Evolutionary conservation across 208 protist species (phyloP), one percentile per base, ranked within the genome.

Genomic region (Crithidia expoeki): DNA sequence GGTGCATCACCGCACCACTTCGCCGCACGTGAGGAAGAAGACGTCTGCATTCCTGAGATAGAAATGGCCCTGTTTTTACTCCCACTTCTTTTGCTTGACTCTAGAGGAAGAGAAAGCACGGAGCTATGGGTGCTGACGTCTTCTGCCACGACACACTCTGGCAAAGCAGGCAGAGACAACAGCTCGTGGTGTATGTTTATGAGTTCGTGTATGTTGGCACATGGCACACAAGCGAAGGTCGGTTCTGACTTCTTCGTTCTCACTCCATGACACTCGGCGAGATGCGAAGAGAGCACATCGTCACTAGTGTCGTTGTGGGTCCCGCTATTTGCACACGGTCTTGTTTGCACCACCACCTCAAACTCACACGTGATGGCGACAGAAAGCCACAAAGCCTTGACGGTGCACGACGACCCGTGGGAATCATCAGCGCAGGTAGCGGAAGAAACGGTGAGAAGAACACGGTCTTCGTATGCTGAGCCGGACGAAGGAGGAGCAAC

Each of bases 71-170:
- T 23, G 33, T 23, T n/a, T n/a, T n/a, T 11, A 17, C 38, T 2
- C 4, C 7, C 7, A 6, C 44, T 2, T 3, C 1, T 27, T 9
- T 19, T 9, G 10, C 27, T 16, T 6, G 21, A 4, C 23, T 11
- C 58, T 9, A 40, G 2, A 14, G 34, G 49, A 55, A n/a, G 21
- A 27, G 5, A 33, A n/a, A 23, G 19, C 0, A 40, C 17, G n/a
- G 56, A 40, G 42, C 72, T 77, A 58, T 32, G 47, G 0, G 64
- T 62, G 56, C 72, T 72, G 38, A 72, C 64, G 25, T 72, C 64
- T 2, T 27, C 50, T 0, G 57, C 55, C 10, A 77, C 21, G 17
- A 77, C 40, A 21, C 64, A 46, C 10, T 50, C 40, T 7, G 63
- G 52, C 14, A 50, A 36, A 2, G 69, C 30, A 0, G 72, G 64